phyloP scores from a whole-genome alignment of 441 rosid species.

The Gossypium gossypioides region DNA sequence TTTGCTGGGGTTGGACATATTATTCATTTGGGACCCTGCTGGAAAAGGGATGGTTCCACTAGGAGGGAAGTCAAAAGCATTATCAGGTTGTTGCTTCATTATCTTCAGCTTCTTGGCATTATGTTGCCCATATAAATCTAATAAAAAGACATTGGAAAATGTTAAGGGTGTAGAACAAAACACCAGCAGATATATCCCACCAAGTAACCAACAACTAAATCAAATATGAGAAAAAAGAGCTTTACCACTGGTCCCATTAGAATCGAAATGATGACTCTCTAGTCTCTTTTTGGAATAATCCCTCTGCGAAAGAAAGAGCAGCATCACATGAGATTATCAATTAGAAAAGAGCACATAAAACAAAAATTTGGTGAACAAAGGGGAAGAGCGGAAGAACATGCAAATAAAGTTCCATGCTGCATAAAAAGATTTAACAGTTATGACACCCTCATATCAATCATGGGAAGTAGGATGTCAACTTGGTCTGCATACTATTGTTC shows the following conservation, averaged over 20 bases:
- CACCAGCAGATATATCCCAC: neutral
- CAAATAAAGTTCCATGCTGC: slow-evolving; percentile 1
- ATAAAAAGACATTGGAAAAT: slow-evolving; percentile 13
- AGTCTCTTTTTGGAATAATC: slow-evolving; percentile 64
- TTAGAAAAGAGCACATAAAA: neutral
- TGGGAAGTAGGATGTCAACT: neutral
- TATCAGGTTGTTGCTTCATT: slow-evolving; percentile 54
- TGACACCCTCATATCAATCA: neutral
- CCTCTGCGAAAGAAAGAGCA: slow-evolving; percentile 43
- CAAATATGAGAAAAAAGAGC: neutral
- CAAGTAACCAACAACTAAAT: neutral
- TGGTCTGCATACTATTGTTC: neutral
- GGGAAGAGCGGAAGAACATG: neutral
- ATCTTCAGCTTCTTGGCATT: slow-evolving; percentile 65
- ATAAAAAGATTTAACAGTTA: neutral
- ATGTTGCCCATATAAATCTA: slow-evolving; percentile 72
- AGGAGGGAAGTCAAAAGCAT: slow-evolving; percentile 47
- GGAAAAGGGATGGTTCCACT: slow-evolving; percentile 72
- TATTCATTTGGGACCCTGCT: slow-evolving; percentile 85
- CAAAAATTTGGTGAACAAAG: neutral
- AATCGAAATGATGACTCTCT: slow-evolving; percentile 68
- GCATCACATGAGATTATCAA: neutral
- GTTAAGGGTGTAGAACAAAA: slow-evolving; percentile 17
- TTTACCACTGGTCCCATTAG: slow-evolving; percentile 62
- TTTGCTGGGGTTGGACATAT: slow-evolving; percentile 79